Base-by-base conservation (phyloP, 177 flowering plant species). In the Vitis hybrid region DNA sequence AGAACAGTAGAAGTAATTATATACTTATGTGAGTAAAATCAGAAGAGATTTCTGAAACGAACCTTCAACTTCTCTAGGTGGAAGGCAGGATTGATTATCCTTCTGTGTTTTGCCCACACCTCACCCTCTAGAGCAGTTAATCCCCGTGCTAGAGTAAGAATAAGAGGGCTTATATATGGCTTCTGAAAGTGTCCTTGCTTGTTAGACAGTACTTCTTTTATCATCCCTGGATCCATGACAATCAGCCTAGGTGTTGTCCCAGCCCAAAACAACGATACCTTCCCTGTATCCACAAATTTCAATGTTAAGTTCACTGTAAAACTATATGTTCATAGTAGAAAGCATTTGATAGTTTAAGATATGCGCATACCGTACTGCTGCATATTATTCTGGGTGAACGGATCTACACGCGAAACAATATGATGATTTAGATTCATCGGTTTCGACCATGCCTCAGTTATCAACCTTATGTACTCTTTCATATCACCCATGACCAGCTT, bases 241-340 rank as follows among this genome's bases (percentile, higher is more conserved):
- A 81, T 75, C 68, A 88, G 55, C 68, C 81, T 78, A 3, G 92
- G 91, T 30, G 81, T 80, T 65, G 73, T 82, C 14, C 88, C 90
- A 50, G 3, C 1, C 90, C 88, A 85, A 65, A 13, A 69, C 46
- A 75, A 3, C 50, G 85, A 77, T 63, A 80, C 35, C 57, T 83
- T 80, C 30, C 85, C 90, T 84, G 80, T 51, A 9, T 62, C 64
- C 12, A 48, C 3, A 49, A 32, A 49, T 3, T 13, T 40, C 58
- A 10, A 52, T 50, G 32, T 52, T 27, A 12, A 2, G 18, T 17
- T 15, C n/a, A n/a, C 17, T 17, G 1, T 35, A 35, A 35, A 35
- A 6, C 46, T 35, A 35, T 35, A 35, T 35, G 46, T 35, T 35
- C 46, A 35, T 35, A 35, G 46, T 35, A 35, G 46, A 35, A 35